Conservation (phyloP, 2,329 filamentous ascomycete genomes). For the Phaeoacremonium minimum region DNA sequence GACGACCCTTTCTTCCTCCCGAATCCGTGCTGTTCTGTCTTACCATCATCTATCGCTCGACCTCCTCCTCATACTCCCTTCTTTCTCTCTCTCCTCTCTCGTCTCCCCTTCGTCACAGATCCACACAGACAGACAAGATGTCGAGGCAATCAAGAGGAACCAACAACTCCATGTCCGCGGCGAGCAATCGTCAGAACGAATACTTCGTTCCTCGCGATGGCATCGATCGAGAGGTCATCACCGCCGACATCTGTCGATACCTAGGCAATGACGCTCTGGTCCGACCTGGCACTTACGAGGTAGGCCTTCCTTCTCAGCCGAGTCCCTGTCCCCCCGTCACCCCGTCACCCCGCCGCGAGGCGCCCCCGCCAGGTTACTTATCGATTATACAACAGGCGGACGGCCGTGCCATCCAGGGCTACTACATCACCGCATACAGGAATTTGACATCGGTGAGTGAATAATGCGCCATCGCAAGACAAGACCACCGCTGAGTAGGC, state of each 20-base stretch:
- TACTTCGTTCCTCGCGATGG: constrained; percentile 78
- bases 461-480: constrained; percentile 1
- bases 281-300: constrained; percentile 70
- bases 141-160: constrained; percentile 31
- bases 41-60: constrained; percentile 3
- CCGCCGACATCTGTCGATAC: constrained; percentile 79
- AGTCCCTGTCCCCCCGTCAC: constrained; percentile 8
- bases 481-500: constrained; percentile 1
- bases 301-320: constrained; percentile 40
- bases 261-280: constrained; percentile 79
- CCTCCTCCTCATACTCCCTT: constrained; percentile 9
- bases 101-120: constrained; percentile 5
- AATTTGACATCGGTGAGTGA: constrained; percentile 70
- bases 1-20: neutral
- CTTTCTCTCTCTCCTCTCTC: constrained; percentile 5
- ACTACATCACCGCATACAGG: constrained; percentile 75
- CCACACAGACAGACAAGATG: constrained; percentile 26
- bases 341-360: constrained; percentile 7
- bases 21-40: constrained; percentile 7
- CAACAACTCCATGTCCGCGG: constrained; percentile 29
- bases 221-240: constrained; percentile 80
- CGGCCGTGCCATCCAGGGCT: constrained; percentile 62
- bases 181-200: constrained; percentile 60
- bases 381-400: constrained; percentile 37
- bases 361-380: no score